phyloP scores from a whole-genome alignment of 352 stramenopile species.

The Pythium periplocum region DNA sequence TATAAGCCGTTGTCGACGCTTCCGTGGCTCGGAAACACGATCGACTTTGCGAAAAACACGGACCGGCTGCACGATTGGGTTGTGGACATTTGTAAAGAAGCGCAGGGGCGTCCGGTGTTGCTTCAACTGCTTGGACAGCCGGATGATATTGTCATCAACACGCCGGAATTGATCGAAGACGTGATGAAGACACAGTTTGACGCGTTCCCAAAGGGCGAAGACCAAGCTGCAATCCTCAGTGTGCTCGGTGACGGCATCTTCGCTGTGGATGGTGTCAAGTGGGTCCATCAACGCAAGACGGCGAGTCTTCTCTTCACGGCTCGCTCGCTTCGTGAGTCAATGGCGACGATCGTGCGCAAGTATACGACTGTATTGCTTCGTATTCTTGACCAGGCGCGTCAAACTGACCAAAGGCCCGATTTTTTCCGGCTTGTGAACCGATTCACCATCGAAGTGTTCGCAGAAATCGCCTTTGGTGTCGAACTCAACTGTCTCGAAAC shows the following conservation, averaged over 20 bases:
- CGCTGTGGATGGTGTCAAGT: slow-evolving; percentile 36
- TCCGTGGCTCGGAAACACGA: slow-evolving; percentile 10
- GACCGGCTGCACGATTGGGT: slow-evolving; percentile 12
- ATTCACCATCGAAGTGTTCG: slow-evolving; percentile 50
- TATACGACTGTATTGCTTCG: slow-evolving; percentile 19
- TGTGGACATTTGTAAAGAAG: slow-evolving; percentile 3
- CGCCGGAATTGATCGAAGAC: slow-evolving; percentile 37
- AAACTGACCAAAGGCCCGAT: slow-evolving; percentile 19
- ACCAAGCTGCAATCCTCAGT: slow-evolving; percentile 16
- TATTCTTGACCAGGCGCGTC: slow-evolving; percentile 11
- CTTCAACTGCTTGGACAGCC: slow-evolving; percentile 24
- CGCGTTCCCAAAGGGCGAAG: slow-evolving; percentile 57
- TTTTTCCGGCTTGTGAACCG: slow-evolving; percentile 37
- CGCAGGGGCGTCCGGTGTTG: slow-evolving; percentile 13
- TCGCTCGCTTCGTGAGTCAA: slow-evolving; percentile 32
- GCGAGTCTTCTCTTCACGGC: slow-evolving; percentile 48
- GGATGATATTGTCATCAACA: slow-evolving; percentile 33
- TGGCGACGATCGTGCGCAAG: slow-evolving; percentile 34
- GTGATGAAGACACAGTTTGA: slow-evolving; percentile 64
- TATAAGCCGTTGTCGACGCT: slow-evolving; percentile 3
- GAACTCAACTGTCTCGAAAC: slow-evolving; percentile 35
- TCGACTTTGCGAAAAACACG: slow-evolving; percentile 2
- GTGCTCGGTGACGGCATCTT: slow-evolving; percentile 52
- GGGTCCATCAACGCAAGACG: slow-evolving; percentile 48
- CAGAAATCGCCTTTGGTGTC: slow-evolving; percentile 51